phyloP scores from a whole-genome alignment of 164 flowering plant genomes.

The Nelumbo lutea region DNA sequence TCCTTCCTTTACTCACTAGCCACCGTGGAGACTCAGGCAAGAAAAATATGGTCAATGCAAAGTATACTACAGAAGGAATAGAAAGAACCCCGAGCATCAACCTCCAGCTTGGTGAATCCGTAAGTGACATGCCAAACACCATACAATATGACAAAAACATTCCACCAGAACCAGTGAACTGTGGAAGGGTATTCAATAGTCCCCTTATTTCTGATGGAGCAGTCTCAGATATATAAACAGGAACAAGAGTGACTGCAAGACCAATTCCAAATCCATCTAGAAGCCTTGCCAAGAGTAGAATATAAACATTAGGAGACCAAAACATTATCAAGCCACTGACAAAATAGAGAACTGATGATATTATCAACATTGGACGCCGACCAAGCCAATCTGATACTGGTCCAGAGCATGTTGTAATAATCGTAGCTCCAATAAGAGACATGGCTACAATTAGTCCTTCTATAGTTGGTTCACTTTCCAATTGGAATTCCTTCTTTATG shows the following conservation, averaged over 20 bases:
- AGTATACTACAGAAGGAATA: conserved; percentile 68
- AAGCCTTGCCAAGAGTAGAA: conserved; percentile 69
- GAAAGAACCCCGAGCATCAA: conserved; percentile 91
- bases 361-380: conserved; percentile 84
- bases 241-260: conserved; percentile 79
- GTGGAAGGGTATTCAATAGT: conserved; percentile 80
- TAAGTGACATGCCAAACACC: conserved; percentile 87
- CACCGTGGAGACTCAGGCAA: conserved; percentile 98
- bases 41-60: conserved; percentile 58
- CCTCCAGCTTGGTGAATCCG: conserved; percentile 66
- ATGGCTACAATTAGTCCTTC: conserved; percentile 92
- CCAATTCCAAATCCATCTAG: conserved; percentile 92
- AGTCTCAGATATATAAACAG: conserved; percentile 89
- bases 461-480: conserved; percentile 45
- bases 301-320: conserved; percentile 94
- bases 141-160: conserved; percentile 89
- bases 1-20: conserved; percentile 94
- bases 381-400: conserved; percentile 75
- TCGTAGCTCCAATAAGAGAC: conserved; percentile 90
- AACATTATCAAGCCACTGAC: conserved; percentile 79
- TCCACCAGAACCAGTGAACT: conserved; percentile 79
- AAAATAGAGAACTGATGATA: conserved; percentile 71
- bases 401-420: conserved; percentile 82
- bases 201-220: conserved; percentile 94
- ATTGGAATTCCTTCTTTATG: conserved; percentile 54